A percentile compares a stretch with the other conserved stretches of the same genome.
phyloP scores from a whole-genome alignment of 2,329 filamentous ascomycete species.

The Talaromyces sp. region DNA sequence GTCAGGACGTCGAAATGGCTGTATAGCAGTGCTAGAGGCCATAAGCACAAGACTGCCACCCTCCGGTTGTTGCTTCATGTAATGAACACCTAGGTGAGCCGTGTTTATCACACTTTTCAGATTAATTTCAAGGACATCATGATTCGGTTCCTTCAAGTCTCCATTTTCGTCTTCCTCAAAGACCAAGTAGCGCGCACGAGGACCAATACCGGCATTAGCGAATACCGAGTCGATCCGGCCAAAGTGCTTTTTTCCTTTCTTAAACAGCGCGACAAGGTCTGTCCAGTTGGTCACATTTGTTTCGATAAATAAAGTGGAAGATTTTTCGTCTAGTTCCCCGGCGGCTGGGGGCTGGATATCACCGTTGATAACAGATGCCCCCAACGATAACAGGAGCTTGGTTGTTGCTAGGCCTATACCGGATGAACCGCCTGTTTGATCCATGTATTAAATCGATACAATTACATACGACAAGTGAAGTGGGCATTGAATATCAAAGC shows the following conservation, averaged over 20 bases:
- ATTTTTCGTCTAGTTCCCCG: not conserved
- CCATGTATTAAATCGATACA: not conserved
- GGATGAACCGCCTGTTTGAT: conserved; percentile 47
- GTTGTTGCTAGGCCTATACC: conserved; percentile 57
- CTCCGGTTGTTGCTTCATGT: conserved; percentile 43
- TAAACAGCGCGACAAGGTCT: conserved; percentile 48
- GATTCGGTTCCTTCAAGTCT: conserved; percentile 42
- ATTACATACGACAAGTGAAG: not conserved
- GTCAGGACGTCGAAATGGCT: conserved; percentile 46
- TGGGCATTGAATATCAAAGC: not conserved
- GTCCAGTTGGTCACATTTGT: conserved; percentile 48
- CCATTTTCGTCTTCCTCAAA: conserved; percentile 46
- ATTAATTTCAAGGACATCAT: conserved; percentile 45
- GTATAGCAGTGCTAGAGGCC: conserved; percentile 46
- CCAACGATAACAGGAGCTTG: conserved; percentile 45
- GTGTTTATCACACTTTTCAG: conserved; percentile 48
- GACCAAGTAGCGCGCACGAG: conserved; percentile 42
- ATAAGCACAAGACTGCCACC: conserved; percentile 52
- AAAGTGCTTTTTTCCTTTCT: conserved; percentile 38
- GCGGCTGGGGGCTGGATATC: conserved; percentile 43
- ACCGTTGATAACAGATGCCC: conserved; percentile 50
- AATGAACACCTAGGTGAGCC: conserved; percentile 42
- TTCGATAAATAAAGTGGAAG: conserved; percentile 37
- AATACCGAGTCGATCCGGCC: conserved; percentile 44
- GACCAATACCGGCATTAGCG: conserved; percentile 52